Base-by-base conservation (phyloP, 495 filamentous ascomycete genomes). In the Penicillium verhagenii region DNA sequence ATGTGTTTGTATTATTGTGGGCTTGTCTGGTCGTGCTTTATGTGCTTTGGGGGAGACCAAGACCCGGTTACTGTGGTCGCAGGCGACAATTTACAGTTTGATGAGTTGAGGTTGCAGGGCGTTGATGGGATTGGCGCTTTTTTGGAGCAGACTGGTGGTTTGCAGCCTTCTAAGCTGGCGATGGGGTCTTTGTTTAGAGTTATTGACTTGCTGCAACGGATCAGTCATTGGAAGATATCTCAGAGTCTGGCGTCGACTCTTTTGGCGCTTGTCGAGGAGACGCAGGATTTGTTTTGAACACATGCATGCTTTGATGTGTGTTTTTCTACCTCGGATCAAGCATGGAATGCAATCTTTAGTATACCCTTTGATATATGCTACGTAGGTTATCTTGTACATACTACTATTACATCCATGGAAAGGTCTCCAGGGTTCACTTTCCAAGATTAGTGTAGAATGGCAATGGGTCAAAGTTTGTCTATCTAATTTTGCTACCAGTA, bases 1-100 rank as follows among this genome's bases (percentile, higher is more conserved):
- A 50, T 59, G 43, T 60, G 52, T 7, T 23, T 66, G 10, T 65
- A 62, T 47, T 53, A 60, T 28, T 52, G 43, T 20, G 63, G 59
- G 8, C 25, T 63, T 23, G 26, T 57, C 13, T 63, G 56, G 59
- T 47, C 57, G 0, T 52, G 49, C 45, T 59, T 47, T 33, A 45
- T 60, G 38, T 49, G 48, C 19, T 56, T 56, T 29, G 25, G 43
- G 9, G 29, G 23, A 16, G 23, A 18, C n/a, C 24, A 52, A 9
- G 46, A 47, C n/a, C 8, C 29, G 11, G 43, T 25, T 11, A 13
- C 47, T n/a, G 9, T 56, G 2, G 1, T 57, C 3, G 14, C 44
- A 1, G 47, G 38, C 0, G 28, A 28, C 1, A 44, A 57, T 48
- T 14, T 19, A 4, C 45, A 50, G 3, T 56, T 57, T 28, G 29